phyloP scores from a whole-genome alignment of 169 alveolate species.

The Eimeria maxima region DNA sequence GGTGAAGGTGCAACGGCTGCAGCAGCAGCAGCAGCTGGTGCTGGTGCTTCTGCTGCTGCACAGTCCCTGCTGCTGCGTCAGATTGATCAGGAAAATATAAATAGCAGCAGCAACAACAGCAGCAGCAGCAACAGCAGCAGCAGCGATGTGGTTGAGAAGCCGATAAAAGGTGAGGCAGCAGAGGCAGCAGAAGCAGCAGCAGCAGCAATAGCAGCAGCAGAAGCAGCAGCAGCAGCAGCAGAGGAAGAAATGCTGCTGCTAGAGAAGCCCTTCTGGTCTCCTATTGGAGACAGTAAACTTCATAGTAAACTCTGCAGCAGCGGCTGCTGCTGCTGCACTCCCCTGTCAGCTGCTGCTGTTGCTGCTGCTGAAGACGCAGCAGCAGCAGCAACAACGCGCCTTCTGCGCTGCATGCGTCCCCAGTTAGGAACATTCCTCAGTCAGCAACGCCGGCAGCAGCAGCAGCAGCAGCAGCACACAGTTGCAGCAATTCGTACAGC shows the following conservation, averaged over 20 bases:
- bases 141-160: too few species aligned
- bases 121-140: conserved; percentile 20
- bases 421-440: not conserved
- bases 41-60: not conserved
- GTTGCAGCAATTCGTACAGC: not conserved
- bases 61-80: not conserved
- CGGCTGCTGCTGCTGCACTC: conserved; percentile 33
- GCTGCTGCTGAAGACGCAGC: not conserved
- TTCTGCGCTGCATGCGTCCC: conserved; percentile 16
- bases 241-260: not conserved
- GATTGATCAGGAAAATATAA: not conserved
- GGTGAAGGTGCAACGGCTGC: too few species aligned
- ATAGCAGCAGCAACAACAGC: not conserved
- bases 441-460: conserved; percentile 33
- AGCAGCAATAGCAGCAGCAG: not conserved
- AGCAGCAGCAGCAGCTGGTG: not conserved
- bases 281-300: not conserved
- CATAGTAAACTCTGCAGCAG: not conserved
- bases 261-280: not conserved
- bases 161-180: too few species aligned
- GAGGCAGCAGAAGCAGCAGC: too few species aligned
- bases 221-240: not conserved
- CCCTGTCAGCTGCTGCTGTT: not conserved
- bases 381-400: conserved; percentile 17
- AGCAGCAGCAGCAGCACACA: too few species aligned